A percentile compares a stretch with the other conserved stretches of the same genome.
Conservation (phyloP, 164 flowering plant species). For the Aristolochia californica region DNA sequence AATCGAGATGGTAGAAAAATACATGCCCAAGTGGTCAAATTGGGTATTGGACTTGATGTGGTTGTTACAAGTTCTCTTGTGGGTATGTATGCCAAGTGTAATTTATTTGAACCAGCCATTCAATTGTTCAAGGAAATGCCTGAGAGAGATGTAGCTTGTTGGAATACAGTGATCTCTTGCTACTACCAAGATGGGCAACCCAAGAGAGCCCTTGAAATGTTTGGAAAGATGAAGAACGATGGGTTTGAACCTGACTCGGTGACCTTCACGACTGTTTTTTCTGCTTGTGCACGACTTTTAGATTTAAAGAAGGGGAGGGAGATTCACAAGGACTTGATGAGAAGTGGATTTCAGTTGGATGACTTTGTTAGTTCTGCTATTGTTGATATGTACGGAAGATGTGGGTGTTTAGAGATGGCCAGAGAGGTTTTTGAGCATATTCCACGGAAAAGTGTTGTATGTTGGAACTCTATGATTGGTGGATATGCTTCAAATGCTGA, state of each 20-base stretch:
- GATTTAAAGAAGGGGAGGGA: slow-evolving; percentile 45
- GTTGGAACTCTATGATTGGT: slow-evolving; percentile 61
- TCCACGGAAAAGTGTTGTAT: slow-evolving; percentile 29
- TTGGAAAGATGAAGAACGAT: slow-evolving; percentile 36
- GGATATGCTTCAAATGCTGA: slow-evolving; percentile 45
- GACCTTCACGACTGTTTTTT: slow-evolving; percentile 36
- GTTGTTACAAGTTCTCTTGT: slow-evolving; percentile 43
- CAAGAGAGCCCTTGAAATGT: slow-evolving; percentile 45
- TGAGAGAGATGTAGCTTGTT: slow-evolving; percentile 50
- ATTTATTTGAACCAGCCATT: slow-evolving; percentile 23
- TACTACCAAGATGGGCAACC: slow-evolving; percentile 47
- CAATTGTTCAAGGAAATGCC: slow-evolving; percentile 54
- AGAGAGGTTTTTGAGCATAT: slow-evolving; percentile 43
- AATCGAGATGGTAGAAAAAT: slow-evolving; percentile 27
- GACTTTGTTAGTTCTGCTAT: slow-evolving; percentile 48
- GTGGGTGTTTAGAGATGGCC: slow-evolving; percentile 51
- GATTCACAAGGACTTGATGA: slow-evolving; percentile 34
- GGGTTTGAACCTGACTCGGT: slow-evolving; percentile 54
- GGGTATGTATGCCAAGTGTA: slow-evolving; percentile 48
- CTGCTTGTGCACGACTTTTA: slow-evolving; percentile 43
- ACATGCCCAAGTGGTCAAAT: slow-evolving; percentile 42
- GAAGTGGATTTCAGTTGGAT: slow-evolving; percentile 35
- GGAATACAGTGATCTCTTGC: slow-evolving; percentile 65
- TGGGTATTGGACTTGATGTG: slow-evolving; percentile 38
- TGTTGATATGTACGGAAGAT: slow-evolving; percentile 68